These are phyloP conservation scores for Stachybotrys chlorohalonatus DNA, from an alignment of 2,329 filamentous ascomycete genomes.

Conservation along the genomic window DNA sequence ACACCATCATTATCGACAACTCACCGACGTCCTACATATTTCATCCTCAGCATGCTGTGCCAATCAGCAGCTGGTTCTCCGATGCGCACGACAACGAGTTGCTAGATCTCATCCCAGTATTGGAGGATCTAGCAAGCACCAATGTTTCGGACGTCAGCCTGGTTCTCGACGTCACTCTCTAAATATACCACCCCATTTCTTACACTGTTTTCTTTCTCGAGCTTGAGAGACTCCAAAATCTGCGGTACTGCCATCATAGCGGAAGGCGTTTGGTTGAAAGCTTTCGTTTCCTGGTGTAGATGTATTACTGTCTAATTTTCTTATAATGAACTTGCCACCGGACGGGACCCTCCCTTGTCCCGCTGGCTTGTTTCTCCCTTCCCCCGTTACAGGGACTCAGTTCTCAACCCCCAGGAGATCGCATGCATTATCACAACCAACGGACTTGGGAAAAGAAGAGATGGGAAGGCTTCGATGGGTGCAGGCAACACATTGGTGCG, in stretches of 20 bases:
- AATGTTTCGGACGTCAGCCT: constrained; percentile 94
- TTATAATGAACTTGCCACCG: constrained; percentile 26
- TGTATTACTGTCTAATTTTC: constrained; percentile 41
- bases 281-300: constrained; percentile 39
- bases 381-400: not conserved
- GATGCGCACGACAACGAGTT: constrained; percentile 99
- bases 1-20: constrained; percentile 99
- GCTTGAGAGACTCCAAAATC: constrained; percentile 23
- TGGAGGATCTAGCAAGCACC: constrained; percentile 85
- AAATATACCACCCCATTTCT: constrained; percentile 27
- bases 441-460: not conserved
- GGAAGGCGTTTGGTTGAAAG: constrained; percentile 45
- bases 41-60: constrained; percentile 96
- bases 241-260: constrained; percentile 38
- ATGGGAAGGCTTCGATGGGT: not conserved
- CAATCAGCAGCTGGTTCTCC: constrained; percentile 99
- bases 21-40: constrained; percentile 99
- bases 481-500: not conserved
- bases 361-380: not conserved
- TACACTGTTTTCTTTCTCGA: constrained; percentile 16
- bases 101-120: constrained; percentile 91
- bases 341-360: not conserved
- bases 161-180: constrained; percentile 84
- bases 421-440: not conserved
- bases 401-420: not conserved